Evolutionary conservation across 1,284 basidiomycete species (phyloP).

Genomic region (Veloporphyrellus conicus): DNA sequence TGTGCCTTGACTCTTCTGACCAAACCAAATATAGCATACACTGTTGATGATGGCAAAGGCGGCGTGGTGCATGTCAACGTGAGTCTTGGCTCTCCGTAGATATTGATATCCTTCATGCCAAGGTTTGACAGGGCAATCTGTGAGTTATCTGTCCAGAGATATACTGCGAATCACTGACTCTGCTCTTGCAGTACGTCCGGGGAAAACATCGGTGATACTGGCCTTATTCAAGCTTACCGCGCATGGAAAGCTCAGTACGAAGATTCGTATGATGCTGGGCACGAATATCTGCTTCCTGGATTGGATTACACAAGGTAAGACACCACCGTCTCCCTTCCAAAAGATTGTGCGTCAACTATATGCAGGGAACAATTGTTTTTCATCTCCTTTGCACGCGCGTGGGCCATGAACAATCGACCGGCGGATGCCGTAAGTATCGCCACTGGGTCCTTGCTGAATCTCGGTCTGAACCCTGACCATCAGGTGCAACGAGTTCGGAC

Average conservation of each 20-base stretch:
- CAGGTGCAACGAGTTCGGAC: conserved; percentile 76
- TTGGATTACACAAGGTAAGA: conserved; percentile 65
- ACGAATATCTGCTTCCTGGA: conserved; percentile 77
- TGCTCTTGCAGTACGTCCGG: conserved; percentile 62
- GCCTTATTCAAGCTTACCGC: conserved; percentile 80
- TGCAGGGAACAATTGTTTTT: conserved; percentile 86
- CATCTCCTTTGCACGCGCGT: conserved; percentile 76
- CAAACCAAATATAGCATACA: conserved; percentile 62
- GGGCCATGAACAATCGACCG: conserved; percentile 73
- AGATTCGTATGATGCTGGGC: conserved; percentile 49
- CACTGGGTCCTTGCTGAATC: background rate
- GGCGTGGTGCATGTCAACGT: conserved; percentile 83
- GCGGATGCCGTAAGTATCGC: conserved; percentile 56
- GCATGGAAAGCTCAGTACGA: conserved; percentile 78
- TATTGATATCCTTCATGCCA: background rate
- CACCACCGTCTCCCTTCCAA: background rate
- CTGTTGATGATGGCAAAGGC: conserved; percentile 80
- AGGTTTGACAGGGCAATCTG: conserved; percentile 60
- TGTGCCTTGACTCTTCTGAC: conserved; percentile 8
- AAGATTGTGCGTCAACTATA: background rate
- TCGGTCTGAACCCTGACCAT: conserved; percentile 13
- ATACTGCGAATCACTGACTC: conserved; percentile 3
- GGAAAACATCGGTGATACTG: conserved; percentile 87
- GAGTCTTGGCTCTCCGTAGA: conserved; percentile 31
- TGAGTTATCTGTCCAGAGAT: conserved; percentile 33